Evolutionary conservation across 805 yeast species (phyloP), one percentile per base, ranked within the genome.

Genomic region (Kodamaea kaohsiungensis): DNA sequence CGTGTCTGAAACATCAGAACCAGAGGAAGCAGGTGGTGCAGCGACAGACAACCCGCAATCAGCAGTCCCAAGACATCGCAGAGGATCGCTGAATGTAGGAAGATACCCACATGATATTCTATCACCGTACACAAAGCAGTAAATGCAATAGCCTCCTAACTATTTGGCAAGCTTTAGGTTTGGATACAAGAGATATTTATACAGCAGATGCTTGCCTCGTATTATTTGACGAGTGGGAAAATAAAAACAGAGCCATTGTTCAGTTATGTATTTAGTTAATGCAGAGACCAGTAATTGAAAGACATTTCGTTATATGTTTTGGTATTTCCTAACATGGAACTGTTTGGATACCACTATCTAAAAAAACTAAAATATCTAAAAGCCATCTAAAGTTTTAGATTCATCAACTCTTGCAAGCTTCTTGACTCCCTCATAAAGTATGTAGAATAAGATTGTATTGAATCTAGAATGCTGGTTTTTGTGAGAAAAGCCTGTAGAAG

Each of bases 91-190:
- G 63, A 64, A 65, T 55, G 60, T 65, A 19, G 70, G 69, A 10
- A 54, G 67, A 33, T 66, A 61, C 43, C 71, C 70, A n/a, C 71
- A 65, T 48, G 65, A 67, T 53, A 67, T 66, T 17, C 56, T 67
- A 16, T 17, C 25, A 12, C 45, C 45, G 25, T 40, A 40, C 25
- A 40, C 45, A 17, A 40, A 38, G 17, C 42, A 15, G 42, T 38
- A 30, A 30, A 5, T 30, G 35, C 35, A 30, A 30, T 30, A 30
- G 8, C 13, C 10, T 30, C 10, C 35, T 12, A 12, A 30, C 35
- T 30, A 5, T 30, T 22, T 12, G 35, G 13, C 35, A 30, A 30
- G 13, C 35, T 5, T 30, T 30, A 30, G 35, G 35, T 30, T 30
- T 30, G 35, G 35, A 30, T 30, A 30, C 35, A 30, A 30, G 35